Conservation (phyloP, 2,329 filamentous ascomycete genomes). For the Diaporthe sp. region DNA sequence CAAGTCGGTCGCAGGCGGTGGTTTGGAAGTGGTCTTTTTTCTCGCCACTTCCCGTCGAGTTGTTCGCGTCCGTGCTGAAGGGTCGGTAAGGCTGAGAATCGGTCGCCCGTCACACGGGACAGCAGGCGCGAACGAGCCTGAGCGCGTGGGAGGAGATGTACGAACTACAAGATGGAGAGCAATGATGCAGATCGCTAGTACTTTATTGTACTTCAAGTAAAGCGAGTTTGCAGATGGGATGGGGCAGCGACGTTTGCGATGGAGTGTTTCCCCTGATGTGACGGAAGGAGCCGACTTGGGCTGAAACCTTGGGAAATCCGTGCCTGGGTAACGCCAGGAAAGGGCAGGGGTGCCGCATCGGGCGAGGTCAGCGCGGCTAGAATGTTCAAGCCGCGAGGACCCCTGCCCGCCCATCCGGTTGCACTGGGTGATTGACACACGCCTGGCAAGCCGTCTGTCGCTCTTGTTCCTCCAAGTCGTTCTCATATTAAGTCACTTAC, state of each 20-base stretch:
- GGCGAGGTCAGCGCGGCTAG: conserved; percentile 43
- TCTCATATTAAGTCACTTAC: too few species aligned
- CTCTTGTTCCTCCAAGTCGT: background rate
- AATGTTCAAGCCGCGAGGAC: conserved; percentile 1
- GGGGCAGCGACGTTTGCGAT: conserved; percentile 19
- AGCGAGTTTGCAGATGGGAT: background rate
- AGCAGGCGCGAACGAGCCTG: background rate
- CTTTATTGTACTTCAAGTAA: too few species aligned
- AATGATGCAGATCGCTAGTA: background rate
- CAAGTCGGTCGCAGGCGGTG: background rate
- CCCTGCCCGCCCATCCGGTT: background rate
- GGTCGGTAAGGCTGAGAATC: background rate
- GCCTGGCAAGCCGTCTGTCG: background rate
- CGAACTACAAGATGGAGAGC: background rate
- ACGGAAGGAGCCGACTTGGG: conserved; percentile 34
- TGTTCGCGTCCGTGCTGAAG: background rate
- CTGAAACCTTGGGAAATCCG: conserved; percentile 32
- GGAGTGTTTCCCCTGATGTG: conserved; percentile 27
- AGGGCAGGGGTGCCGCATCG: background rate
- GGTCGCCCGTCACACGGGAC: background rate
- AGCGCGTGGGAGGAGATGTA: too few species aligned
- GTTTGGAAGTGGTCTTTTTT: background rate
- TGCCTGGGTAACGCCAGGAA: conserved; percentile 30
- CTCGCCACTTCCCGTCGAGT: conserved; percentile 8
- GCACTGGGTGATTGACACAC: background rate